A percentile compares a stretch with the other conserved stretches of the same genome.
These are phyloP conservation scores for Lentinula sp. DNA, from an alignment of 768 basidiomycete genomes.

Conservation along the genomic window DNA sequence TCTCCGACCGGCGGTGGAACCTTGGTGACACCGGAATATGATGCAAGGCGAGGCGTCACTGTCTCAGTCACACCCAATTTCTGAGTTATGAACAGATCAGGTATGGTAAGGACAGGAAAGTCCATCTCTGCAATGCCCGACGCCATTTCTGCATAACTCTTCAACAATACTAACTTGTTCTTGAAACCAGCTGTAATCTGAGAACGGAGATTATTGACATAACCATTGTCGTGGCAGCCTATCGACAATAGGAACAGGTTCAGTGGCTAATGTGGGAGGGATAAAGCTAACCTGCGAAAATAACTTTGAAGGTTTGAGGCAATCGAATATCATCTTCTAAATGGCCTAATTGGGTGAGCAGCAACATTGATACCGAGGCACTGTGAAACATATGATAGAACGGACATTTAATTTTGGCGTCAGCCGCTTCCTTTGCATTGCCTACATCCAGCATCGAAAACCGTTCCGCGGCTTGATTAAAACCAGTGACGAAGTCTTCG, in stretches of 20 bases:
- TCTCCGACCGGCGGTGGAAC: neutral
- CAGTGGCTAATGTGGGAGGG: slow-evolving; percentile 5
- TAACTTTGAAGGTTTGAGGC: slow-evolving; percentile 58
- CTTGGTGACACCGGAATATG: neutral
- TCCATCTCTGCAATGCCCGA: slow-evolving; percentile 49
- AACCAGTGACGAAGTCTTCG: slow-evolving; percentile 62
- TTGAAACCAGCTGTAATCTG: slow-evolving; percentile 60
- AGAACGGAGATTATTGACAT: slow-evolving; percentile 54
- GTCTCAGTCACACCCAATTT: slow-evolving; percentile 33
- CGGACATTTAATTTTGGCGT: slow-evolving; percentile 70
- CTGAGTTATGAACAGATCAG: slow-evolving; percentile 53
- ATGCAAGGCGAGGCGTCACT: neutral
- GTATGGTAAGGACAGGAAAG: slow-evolving; percentile 47
- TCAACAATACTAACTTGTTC: slow-evolving; percentile 59
- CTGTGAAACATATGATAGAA: slow-evolving; percentile 6
- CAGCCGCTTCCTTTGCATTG: slow-evolving; percentile 65
- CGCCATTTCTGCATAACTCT: slow-evolving; percentile 58
- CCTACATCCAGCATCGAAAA: slow-evolving; percentile 71
- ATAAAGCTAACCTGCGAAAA: slow-evolving; percentile 52
- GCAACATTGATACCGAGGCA: neutral
- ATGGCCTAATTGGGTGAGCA: slow-evolving; percentile 37
- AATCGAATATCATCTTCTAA: slow-evolving; percentile 57
- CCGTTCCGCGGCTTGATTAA: slow-evolving; percentile 62
- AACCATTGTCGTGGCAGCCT: slow-evolving; percentile 51
- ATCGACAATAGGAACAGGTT: neutral